phyloP scores from a whole-genome alignment of 257 asterid genomes.

The Oldenlandia corymbosa region DNA sequence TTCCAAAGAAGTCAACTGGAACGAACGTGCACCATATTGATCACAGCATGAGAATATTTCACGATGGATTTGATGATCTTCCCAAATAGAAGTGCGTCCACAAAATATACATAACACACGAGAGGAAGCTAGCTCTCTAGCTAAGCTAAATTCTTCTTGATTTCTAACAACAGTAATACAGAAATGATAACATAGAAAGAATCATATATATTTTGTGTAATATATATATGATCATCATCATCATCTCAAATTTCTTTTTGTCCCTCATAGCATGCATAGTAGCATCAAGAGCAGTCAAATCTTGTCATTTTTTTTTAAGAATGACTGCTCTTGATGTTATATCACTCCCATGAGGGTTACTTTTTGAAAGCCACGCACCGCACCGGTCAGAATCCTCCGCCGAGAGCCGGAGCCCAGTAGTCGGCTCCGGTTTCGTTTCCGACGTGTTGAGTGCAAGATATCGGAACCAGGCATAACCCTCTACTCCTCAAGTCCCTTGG shows the following conservation, averaged over 20 bases:
- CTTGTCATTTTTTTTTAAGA: slow-evolving; percentile 12
- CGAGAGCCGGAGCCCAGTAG: slow-evolving; percentile 42
- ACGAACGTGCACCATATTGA: too few relatives aligned
- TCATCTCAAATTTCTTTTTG: neutral
- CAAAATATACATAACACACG: slow-evolving; percentile 6
- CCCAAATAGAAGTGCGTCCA: too few relatives aligned
- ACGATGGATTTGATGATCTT: too few relatives aligned
- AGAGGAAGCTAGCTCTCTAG: neutral
- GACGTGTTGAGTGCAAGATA: slow-evolving; percentile 63
- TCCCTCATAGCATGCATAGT: slow-evolving; percentile 15
- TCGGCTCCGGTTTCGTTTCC: slow-evolving; percentile 60
- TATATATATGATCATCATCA: slow-evolving; percentile 8
- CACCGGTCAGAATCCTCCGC: slow-evolving; percentile 50
- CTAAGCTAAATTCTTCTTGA: neutral
- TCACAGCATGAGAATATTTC: too few relatives aligned
- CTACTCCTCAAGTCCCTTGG: slow-evolving; percentile 57
- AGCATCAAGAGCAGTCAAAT: slow-evolving; percentile 33
- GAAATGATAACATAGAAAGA: slow-evolving; percentile 6
- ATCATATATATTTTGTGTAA: slow-evolving; percentile 16
- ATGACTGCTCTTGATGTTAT: slow-evolving; percentile 34
- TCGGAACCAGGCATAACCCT: slow-evolving; percentile 83
- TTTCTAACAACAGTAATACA: neutral
- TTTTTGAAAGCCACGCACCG: too few relatives aligned
- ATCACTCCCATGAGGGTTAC: slow-evolving; percentile 11
- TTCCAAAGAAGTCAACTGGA: too few relatives aligned